Conservation (phyloP, 345 rosid species). For the Capsella bursapastoris region DNA sequence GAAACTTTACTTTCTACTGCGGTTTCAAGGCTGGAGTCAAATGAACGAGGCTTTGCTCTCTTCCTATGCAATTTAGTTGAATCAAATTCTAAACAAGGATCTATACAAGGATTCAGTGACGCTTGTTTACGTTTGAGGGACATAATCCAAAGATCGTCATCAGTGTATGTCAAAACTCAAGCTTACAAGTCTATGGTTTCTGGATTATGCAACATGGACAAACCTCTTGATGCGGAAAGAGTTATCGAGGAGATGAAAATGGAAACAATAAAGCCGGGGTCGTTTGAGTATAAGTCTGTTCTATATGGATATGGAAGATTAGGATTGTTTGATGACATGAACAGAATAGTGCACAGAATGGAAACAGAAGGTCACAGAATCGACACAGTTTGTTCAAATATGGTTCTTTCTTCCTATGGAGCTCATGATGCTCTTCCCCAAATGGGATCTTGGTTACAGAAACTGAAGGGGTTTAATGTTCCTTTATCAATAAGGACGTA, state of each 20-base stretch:
- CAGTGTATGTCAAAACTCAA: slow-evolving; percentile 66
- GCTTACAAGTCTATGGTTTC: slow-evolving; percentile 64
- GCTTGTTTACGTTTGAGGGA: slow-evolving; percentile 49
- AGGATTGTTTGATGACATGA: slow-evolving; percentile 75
- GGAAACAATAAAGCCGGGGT: slow-evolving; percentile 49
- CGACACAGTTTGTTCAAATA: slow-evolving; percentile 74
- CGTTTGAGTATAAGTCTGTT: slow-evolving; percentile 62
- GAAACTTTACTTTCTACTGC: slow-evolving; percentile 50
- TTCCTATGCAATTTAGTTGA: slow-evolving; percentile 65
- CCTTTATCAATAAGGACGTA: slow-evolving; percentile 68
- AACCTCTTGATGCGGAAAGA: slow-evolving; percentile 61
- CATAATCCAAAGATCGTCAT: slow-evolving; percentile 51
- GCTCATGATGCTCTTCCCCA: slow-evolving; percentile 55
- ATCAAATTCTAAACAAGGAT: slow-evolving; percentile 52
- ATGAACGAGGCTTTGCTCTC: slow-evolving; percentile 58
- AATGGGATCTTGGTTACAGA: slow-evolving; percentile 69
- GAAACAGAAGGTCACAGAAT: slow-evolving; percentile 53
- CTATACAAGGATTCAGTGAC: slow-evolving; percentile 55
- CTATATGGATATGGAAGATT: slow-evolving; percentile 67
- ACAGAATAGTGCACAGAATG: slow-evolving; percentile 51
- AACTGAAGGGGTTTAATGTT: slow-evolving; percentile 54
- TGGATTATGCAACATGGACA: slow-evolving; percentile 72
- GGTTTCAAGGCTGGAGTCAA: slow-evolving; percentile 48
- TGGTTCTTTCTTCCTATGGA: slow-evolving; percentile 86
- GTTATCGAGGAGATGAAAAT: slow-evolving; percentile 58